Base-by-base conservation (phyloP, 1,284 basidiomycete genomes). In the Rhizoctonia solani region DNA sequence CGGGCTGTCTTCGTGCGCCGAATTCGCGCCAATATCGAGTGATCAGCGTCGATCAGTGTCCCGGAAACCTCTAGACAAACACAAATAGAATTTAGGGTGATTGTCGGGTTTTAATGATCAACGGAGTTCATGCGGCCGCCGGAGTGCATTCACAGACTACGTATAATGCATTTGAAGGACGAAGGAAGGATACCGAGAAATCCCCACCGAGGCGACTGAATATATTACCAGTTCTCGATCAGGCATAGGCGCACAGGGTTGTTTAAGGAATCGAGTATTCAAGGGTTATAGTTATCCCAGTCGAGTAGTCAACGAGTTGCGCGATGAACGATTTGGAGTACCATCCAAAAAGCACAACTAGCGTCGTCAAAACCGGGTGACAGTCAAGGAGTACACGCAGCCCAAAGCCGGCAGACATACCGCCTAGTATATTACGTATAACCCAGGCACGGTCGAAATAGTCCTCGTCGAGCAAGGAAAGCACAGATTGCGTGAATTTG, bases 391-490 rank as follows among this genome's bases (percentile, higher is more conserved):
- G 87, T 8, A 92, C 90, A 74, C 87, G 79, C 69, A 89, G 75
- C 1, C 87, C 87, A 72, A 89, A 89, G 1, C 87, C 87, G 4
- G 86, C 84, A 16, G 90, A 87, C 87, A 95, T 90, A 0, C 93
- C 93, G 19, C 92, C 92, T 0, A 95, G 79, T 4, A 93, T 80
- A 70, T 93, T 90, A 21, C 92, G 83, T 4, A 94, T 87, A 1
- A 92, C 81, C 93, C 93, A 95, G 72, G 91, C 87, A 14, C 88
- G 84, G 76, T 94, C 89, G 2, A 92, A 79, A 55, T 80, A 82
- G 71, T 85, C 85, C 58, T 90, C 87, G 71, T 88, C 86, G 55
- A 88, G 63, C n/a, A 69, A 37, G 21, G 65, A 47, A 52, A 66
- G 63, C 1, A 27, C 37, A 21, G 32, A 32, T 37, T 21, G 29